Conservation (phyloP, 148 eudicot genomes). For the Bassia scoparia region DNA sequence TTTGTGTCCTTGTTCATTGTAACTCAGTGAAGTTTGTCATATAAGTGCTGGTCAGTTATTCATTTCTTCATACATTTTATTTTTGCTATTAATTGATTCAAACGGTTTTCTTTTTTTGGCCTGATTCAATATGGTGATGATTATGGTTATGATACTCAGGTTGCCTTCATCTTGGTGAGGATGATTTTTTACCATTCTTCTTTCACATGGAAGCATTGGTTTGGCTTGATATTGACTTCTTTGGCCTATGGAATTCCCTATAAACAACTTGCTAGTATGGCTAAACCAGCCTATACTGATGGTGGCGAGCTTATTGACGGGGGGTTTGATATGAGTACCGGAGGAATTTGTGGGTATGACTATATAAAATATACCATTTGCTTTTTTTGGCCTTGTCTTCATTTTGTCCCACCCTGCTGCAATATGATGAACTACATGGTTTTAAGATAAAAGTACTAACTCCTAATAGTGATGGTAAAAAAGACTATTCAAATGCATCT, state of each 20-base stretch:
- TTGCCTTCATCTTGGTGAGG: slow-evolving; percentile 58
- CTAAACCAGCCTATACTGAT: slow-evolving; percentile 58
- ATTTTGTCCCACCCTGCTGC: background rate
- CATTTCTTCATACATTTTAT: background rate
- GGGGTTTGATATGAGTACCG: slow-evolving; percentile 87
- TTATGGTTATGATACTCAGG: slow-evolving; percentile 37
- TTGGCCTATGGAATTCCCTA: slow-evolving; percentile 65
- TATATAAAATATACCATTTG: background rate
- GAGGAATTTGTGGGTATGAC: slow-evolving; percentile 84
- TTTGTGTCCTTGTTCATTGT: background rate
- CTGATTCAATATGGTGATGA: slow-evolving; percentile 9
- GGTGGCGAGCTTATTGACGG: slow-evolving; percentile 85
- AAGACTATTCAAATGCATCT: background rate
- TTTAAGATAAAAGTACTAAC: background rate
- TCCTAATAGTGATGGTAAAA: no score
- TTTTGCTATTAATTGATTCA: background rate
- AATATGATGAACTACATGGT: background rate
- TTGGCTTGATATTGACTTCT: slow-evolving; percentile 65
- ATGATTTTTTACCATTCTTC: slow-evolving; percentile 59
- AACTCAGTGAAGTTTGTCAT: background rate
- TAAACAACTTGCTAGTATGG: slow-evolving; percentile 76
- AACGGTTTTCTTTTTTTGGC: background rate
- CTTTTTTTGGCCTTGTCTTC: background rate
- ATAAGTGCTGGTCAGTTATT: background rate
- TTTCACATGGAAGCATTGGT: slow-evolving; percentile 72